These are phyloP conservation scores for Stephania yunnanensis DNA, from an alignment of 164 flowering plant genomes.

Conservation along the genomic window DNA sequence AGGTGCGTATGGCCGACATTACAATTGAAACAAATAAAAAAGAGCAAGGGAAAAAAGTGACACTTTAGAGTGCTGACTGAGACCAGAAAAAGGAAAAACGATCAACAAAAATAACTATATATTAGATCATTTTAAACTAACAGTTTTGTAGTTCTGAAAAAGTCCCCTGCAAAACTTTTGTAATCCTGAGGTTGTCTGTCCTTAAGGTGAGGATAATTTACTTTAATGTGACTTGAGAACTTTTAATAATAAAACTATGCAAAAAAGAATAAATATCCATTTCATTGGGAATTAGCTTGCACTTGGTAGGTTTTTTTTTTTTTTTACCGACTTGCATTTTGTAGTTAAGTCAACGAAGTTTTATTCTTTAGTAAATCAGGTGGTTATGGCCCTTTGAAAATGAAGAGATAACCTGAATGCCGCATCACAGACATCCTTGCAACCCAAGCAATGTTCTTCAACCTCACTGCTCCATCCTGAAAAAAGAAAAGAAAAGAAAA, in stretches of 20 bases:
- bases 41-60: neutral
- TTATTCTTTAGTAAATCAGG: neutral
- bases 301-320: neutral
- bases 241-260: neutral
- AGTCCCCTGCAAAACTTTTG: neutral
- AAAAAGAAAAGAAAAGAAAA: neutral
- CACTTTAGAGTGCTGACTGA: neutral
- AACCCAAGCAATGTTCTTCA: slow-evolving; percentile 92
- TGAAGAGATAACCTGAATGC: slow-evolving; percentile 39
- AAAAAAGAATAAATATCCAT: neutral
- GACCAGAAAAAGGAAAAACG: neutral
- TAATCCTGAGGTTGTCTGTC: neutral
- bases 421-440: slow-evolving; percentile 47
- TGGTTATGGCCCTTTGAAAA: neutral
- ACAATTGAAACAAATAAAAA: neutral
- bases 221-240: neutral
- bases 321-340: too few species aligned
- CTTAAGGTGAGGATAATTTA: neutral
- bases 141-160: neutral
- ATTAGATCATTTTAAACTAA: neutral
- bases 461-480: slow-evolving; percentile 58
- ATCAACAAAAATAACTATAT: neutral
- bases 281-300: neutral
- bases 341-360: neutral
- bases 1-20: neutral